phyloP scores from a whole-genome alignment of 257 asterid genomes.

The Solanum okadae region DNA sequence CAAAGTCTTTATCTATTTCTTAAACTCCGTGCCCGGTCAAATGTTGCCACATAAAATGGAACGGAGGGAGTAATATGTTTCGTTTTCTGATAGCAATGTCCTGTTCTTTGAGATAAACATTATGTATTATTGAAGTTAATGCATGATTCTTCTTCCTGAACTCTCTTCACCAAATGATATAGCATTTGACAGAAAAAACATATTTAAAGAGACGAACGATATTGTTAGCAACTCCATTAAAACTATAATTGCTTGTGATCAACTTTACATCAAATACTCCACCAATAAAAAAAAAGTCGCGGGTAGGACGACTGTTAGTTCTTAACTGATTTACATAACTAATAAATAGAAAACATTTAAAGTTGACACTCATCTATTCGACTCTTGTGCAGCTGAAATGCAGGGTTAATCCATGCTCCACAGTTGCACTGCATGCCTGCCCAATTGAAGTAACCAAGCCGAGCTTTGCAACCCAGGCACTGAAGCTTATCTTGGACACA shows the following conservation, averaged over 20 bases:
- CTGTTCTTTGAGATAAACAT: background rate
- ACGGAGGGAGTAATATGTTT: too few relatives aligned
- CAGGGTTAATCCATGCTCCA: slow-evolving; percentile 86
- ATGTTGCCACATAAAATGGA: too few relatives aligned
- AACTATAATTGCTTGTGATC: background rate
- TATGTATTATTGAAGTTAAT: background rate
- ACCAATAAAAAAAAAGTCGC: background rate
- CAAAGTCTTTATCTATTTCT: too few relatives aligned
- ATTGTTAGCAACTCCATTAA: background rate
- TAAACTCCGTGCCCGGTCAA: too few relatives aligned
- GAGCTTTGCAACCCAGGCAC: slow-evolving; percentile 80
- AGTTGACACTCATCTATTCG: slow-evolving; percentile 60
- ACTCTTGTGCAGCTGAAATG: slow-evolving; percentile 89
- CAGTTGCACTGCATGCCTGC: slow-evolving; percentile 97
- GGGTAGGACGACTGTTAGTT: background rate
- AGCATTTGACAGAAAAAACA: background rate
- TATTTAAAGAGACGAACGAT: background rate
- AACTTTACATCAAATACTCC: background rate
- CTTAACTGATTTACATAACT: background rate
- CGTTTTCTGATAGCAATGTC: background rate
- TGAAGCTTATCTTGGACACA: slow-evolving; percentile 63
- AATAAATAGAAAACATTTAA: slow-evolving; percentile 6
- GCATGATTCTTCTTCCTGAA: background rate
- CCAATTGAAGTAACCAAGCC: slow-evolving; percentile 83
- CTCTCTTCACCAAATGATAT: background rate